phyloP scores from a whole-genome alignment of 2,329 filamentous ascomycete species.

The Fusarium vanettenii region DNA sequence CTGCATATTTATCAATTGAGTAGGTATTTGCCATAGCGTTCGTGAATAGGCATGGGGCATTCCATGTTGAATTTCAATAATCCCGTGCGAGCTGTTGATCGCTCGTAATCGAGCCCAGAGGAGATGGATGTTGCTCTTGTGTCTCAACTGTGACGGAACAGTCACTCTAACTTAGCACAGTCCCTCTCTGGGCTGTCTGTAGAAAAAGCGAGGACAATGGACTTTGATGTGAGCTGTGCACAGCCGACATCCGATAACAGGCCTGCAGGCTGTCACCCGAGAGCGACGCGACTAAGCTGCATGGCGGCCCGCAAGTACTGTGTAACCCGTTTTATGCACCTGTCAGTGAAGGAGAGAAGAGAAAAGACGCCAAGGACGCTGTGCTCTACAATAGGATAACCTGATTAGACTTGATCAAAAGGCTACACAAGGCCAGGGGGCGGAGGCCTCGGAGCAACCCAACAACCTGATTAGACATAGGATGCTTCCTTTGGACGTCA shows the following conservation, averaged over 20 bases:
- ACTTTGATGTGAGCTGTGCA: not conserved
- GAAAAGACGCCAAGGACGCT: not conserved
- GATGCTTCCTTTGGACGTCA: not conserved
- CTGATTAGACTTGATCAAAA: not conserved
- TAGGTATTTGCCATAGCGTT: not conserved
- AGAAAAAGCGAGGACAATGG: not conserved
- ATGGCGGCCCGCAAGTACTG: not conserved
- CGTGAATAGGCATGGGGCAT: not conserved
- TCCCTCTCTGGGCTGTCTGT: not conserved
- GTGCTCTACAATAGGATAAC: not conserved
- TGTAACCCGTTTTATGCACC: not conserved
- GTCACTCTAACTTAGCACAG: not conserved
- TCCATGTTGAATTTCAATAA: not conserved
- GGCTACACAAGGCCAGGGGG: too few relatives aligned
- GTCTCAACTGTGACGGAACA: not conserved
- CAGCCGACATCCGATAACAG: not conserved
- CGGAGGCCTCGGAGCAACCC: too few relatives aligned
- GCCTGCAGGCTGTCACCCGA: not conserved
- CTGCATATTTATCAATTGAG: not conserved
- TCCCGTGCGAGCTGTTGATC: not conserved
- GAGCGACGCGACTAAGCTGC: not conserved
- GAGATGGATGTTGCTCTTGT: not conserved
- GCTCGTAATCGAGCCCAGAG: not conserved
- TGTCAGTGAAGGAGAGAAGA: not conserved
- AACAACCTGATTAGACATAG: not conserved